phyloP scores from a whole-genome alignment of 176 grass and related monocot genomes.

The Aegilops umbellulata region DNA sequence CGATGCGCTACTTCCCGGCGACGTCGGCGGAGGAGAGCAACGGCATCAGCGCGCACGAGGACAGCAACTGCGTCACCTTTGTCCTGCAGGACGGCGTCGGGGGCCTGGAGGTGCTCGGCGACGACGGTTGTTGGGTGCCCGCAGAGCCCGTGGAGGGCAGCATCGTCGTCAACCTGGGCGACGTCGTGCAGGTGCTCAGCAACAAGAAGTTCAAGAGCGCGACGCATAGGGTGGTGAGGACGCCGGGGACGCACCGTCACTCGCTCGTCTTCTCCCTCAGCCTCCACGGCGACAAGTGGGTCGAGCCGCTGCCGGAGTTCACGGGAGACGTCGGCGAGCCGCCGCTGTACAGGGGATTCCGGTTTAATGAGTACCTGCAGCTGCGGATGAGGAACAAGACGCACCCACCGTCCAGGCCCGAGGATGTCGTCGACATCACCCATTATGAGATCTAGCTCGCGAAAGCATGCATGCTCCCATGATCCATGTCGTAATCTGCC shows the following conservation, averaged over 20 bases:
- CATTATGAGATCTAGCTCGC: conserved; percentile 16
- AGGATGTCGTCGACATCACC: conserved; percentile 25
- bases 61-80: conserved; percentile 40
- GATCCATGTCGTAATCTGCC: too few relatives aligned
- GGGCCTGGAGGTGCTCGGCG: conserved; percentile 38
- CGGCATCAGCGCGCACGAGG: conserved; percentile 34
- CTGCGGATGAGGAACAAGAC: conserved; percentile 45
- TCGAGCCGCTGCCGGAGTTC: conserved; percentile 46
- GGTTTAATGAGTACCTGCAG: conserved; percentile 23
- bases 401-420: conserved; percentile 19
- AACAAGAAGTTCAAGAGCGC: conserved; percentile 35
- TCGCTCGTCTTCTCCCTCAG: conserved; percentile 37
- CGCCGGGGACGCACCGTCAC: conserved; percentile 26
- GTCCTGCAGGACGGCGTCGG: conserved; percentile 44
- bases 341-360: conserved; percentile 28
- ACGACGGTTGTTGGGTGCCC: conserved; percentile 29
- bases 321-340: conserved; percentile 12
- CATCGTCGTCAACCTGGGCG: conserved; percentile 43
- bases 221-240: conserved; percentile 44
- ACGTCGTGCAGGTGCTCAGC: conserved; percentile 38
- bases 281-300: conserved; percentile 30
- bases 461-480: too few relatives aligned
- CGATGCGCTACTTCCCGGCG: conserved; percentile 48
- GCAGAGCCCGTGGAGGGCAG: conserved; percentile 29
- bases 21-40: conserved; percentile 29